phyloP scores from a whole-genome alignment of 352 stramenopile species.

The Globisporangium viniferum region DNA sequence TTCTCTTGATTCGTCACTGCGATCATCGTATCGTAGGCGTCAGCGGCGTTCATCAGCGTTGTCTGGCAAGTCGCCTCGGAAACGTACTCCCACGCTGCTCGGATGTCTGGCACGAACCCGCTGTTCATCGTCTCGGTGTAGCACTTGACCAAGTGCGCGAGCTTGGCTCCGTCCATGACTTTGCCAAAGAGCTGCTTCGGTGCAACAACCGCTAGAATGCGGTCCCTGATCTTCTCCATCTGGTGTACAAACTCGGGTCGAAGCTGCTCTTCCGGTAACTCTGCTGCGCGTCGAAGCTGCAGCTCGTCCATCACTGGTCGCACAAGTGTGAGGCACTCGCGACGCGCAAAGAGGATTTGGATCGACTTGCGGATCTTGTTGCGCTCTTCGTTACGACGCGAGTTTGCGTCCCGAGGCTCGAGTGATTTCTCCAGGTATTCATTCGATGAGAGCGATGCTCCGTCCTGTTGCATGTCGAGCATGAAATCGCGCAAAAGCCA shows the following conservation, averaged over 20 bases:
- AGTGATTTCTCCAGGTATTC: slow-evolving; percentile 80
- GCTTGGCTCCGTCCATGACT: slow-evolving; percentile 53
- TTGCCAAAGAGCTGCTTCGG: slow-evolving; percentile 73
- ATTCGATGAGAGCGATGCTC: slow-evolving; percentile 49
- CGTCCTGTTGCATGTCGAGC: slow-evolving; percentile 74
- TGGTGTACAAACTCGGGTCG: slow-evolving; percentile 77
- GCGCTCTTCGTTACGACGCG: slow-evolving; percentile 55
- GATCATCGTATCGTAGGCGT: slow-evolving; percentile 59
- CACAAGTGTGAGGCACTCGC: slow-evolving; percentile 77
- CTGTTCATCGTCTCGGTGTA: slow-evolving; percentile 82
- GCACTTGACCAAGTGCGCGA: slow-evolving; percentile 57
- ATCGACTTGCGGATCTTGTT: slow-evolving; percentile 69
- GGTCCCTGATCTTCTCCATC: slow-evolving; percentile 52
- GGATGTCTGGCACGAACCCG: slow-evolving; percentile 75
- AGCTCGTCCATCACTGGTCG: slow-evolving; percentile 68
- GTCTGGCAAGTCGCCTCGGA: slow-evolving; percentile 73
- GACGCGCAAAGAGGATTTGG: slow-evolving; percentile 63
- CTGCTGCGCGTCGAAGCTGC: slow-evolving; percentile 52
- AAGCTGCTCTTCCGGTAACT: slow-evolving; percentile 48
- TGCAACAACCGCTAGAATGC: slow-evolving; percentile 43
- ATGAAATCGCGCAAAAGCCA: slow-evolving; percentile 84
- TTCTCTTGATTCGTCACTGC: slow-evolving; percentile 21
- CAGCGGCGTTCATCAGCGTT: slow-evolving; percentile 46
- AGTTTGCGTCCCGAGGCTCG: slow-evolving; percentile 40
- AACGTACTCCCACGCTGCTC: slow-evolving; percentile 81